Evolutionary conservation across 2,329 filamentous ascomycete species (phyloP).

Genomic region (Beauveria sp.): DNA sequence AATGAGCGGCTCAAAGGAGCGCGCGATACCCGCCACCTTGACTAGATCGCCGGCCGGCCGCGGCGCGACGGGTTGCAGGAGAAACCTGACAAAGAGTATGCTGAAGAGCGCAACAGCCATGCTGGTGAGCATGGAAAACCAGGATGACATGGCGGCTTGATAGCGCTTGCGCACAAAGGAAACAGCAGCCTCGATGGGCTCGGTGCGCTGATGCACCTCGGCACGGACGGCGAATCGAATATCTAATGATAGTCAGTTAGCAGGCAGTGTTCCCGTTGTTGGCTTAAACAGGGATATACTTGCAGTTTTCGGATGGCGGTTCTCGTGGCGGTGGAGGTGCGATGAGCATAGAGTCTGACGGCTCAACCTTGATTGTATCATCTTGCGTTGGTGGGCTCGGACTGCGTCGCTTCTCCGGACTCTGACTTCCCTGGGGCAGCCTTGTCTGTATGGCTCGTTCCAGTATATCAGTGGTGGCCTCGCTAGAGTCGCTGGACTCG

Average conservation of each 20-base stretch:
- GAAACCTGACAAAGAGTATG: slow-evolving; percentile 54
- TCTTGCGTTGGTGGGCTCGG: slow-evolving; percentile 35
- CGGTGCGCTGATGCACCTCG: slow-evolving; percentile 80
- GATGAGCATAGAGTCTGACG: slow-evolving; percentile 19
- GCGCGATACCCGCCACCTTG: slow-evolving; percentile 82
- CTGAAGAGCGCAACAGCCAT: slow-evolving; percentile 55
- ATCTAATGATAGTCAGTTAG: slow-evolving; percentile 41
- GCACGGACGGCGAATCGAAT: slow-evolving; percentile 82
- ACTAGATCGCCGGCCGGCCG: slow-evolving; percentile 58
- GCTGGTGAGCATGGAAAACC: slow-evolving; percentile 57
- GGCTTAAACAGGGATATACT: slow-evolving; percentile 19
- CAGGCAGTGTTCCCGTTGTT: not conserved
- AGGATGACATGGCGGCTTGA: slow-evolving; percentile 58
- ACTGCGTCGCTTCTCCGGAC: slow-evolving; percentile 43
- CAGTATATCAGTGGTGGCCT: slow-evolving; percentile 26
- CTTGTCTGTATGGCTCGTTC: slow-evolving; percentile 47
- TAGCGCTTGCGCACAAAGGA: slow-evolving; percentile 54
- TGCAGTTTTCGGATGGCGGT: slow-evolving; percentile 41
- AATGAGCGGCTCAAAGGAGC: slow-evolving; percentile 88
- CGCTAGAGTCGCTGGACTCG: slow-evolving; percentile 28
- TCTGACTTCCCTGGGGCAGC: slow-evolving; percentile 47
- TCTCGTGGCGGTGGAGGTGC: slow-evolving; percentile 18
- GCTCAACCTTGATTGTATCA: slow-evolving; percentile 30
- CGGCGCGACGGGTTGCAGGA: slow-evolving; percentile 58
- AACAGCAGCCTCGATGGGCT: slow-evolving; percentile 71